Conservation (phyloP, 2,329 filamentous ascomycete genomes). For the Cephalotrichum gorgonifer region DNA sequence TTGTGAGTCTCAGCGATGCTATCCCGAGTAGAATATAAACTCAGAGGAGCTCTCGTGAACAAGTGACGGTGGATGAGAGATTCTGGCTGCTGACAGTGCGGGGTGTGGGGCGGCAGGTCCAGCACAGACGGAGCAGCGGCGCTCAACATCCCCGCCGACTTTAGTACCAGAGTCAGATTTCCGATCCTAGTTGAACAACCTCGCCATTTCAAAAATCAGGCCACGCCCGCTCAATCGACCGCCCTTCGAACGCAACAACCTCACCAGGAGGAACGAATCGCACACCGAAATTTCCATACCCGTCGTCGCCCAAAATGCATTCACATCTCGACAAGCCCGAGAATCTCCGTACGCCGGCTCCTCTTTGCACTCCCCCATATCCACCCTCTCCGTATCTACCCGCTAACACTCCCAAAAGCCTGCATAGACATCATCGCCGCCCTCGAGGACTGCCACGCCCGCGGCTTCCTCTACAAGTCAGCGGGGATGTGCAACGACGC, state of each 20-base stretch:
- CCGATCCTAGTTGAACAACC: background rate
- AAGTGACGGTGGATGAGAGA: conserved; percentile 2
- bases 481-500: conserved; percentile 81
- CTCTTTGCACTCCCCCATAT: background rate
- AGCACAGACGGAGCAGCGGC: too few species aligned
- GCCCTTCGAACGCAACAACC: background rate
- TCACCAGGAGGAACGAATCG: background rate
- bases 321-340: conserved; percentile 83
- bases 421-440: conserved; percentile 91
- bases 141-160: background rate
- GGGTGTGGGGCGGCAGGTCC: background rate
- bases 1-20: background rate
- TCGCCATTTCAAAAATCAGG: background rate
- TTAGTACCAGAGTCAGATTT: too few species aligned
- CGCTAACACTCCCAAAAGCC: conserved; percentile 40
- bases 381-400: background rate
- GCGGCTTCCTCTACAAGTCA: conserved; percentile 86
- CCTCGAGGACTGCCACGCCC: conserved; percentile 90
- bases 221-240: background rate
- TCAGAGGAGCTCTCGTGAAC: background rate
- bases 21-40: background rate
- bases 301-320: conserved; percentile 59
- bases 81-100: conserved; percentile 3
- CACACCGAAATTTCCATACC: background rate
- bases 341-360: conserved; percentile 30